Percentiles rank a stretch among this genome's conserved stretches.
Conservation (phyloP, 495 filamentous ascomycete genomes). For the Penicillium pulvis region DNA sequence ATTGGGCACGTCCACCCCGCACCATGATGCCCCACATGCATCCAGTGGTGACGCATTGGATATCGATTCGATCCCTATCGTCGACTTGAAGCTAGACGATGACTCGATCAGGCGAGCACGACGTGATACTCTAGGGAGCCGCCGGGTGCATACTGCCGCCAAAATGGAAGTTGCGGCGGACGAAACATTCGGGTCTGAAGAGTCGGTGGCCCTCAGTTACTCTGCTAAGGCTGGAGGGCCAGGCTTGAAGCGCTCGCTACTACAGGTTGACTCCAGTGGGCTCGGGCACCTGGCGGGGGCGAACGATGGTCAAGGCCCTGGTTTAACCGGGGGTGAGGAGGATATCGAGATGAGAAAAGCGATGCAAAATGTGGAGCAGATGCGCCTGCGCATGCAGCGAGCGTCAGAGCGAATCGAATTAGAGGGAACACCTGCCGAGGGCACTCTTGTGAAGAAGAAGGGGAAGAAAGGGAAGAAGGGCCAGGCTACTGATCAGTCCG, state of each 20-base stretch:
- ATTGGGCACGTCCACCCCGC: constrained; percentile 63
- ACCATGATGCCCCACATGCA: constrained; percentile 65
- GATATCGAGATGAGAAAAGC: constrained; percentile 84
- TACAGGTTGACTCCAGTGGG: constrained; percentile 84
- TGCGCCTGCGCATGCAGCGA: constrained; percentile 88
- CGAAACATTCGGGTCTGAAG: constrained; percentile 47
- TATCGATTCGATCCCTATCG: constrained; percentile 91
- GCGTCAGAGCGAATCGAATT: constrained; percentile 79
- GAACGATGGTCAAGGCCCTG: constrained; percentile 17
- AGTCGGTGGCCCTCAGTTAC: constrained; percentile 28
- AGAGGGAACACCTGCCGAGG: constrained; percentile 69
- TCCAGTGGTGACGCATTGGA: constrained; percentile 77
- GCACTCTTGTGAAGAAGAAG: constrained; percentile 77
- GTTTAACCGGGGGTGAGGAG: constrained; percentile 42
- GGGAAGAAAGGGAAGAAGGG: constrained; percentile 55
- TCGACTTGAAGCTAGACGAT: constrained; percentile 77
- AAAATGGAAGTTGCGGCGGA: constrained; percentile 64
- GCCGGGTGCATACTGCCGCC: constrained; percentile 33
- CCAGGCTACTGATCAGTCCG: constrained; percentile 3
- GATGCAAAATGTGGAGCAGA: constrained; percentile 79
- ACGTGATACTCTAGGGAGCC: constrained; percentile 22
- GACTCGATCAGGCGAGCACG: constrained; percentile 12
- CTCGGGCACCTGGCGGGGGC: constrained; percentile 63
- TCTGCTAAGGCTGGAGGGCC: constrained; percentile 27
- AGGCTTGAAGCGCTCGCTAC: constrained; percentile 55